Percentiles rank a stretch among this genome's conserved stretches.
Evolutionary conservation across 2,329 filamentous ascomycete species (phyloP).

Genomic region (Xylariaceae sp.): DNA sequence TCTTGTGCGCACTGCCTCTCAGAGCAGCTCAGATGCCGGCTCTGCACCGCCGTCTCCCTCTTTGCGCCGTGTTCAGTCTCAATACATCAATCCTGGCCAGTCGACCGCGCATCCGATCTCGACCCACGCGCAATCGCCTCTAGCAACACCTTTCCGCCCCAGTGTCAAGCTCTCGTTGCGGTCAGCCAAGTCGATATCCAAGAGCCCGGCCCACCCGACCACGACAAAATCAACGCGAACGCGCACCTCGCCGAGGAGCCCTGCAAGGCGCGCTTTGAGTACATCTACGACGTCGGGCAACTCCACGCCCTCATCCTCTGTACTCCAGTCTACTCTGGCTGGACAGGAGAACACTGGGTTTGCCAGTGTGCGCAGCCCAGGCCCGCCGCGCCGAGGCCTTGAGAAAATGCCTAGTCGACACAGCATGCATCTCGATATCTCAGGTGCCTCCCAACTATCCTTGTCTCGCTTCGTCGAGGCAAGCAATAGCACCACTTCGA

Average conservation of each 20-base stretch:
- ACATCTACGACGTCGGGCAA: slow-evolving; percentile 66
- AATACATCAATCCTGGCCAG: slow-evolving; percentile 34
- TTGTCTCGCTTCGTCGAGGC: slow-evolving; percentile 45
- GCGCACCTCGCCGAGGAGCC: slow-evolving; percentile 66
- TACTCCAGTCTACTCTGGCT: slow-evolving; percentile 30
- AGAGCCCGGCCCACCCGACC: slow-evolving; percentile 29
- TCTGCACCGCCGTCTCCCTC: slow-evolving; percentile 46
- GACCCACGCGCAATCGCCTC: slow-evolving; percentile 35
- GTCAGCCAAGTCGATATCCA: slow-evolving; percentile 53
- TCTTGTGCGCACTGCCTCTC: slow-evolving; percentile 44
- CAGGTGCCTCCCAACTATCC: slow-evolving; percentile 43
- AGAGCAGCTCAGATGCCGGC: slow-evolving; percentile 33
- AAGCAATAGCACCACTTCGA: slow-evolving; percentile 35
- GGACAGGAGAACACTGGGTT: slow-evolving; percentile 37
- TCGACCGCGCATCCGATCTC: slow-evolving; percentile 24
- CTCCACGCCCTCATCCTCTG: slow-evolving; percentile 39
- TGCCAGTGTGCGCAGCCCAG: slow-evolving; percentile 29
- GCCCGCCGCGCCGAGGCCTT: slow-evolving; percentile 35
- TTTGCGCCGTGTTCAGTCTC: slow-evolving; percentile 32
- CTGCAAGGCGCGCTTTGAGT: slow-evolving; percentile 68
- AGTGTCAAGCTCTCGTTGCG: slow-evolving; percentile 60
- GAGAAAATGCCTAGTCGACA: slow-evolving; percentile 44
- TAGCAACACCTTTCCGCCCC: slow-evolving; percentile 58
- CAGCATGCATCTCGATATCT: slow-evolving; percentile 50
- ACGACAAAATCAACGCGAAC: slow-evolving; percentile 50